These are phyloP conservation scores for Monosporozyma aerobia DNA, from an alignment of 805 yeast species.

Conservation along the genomic window DNA sequence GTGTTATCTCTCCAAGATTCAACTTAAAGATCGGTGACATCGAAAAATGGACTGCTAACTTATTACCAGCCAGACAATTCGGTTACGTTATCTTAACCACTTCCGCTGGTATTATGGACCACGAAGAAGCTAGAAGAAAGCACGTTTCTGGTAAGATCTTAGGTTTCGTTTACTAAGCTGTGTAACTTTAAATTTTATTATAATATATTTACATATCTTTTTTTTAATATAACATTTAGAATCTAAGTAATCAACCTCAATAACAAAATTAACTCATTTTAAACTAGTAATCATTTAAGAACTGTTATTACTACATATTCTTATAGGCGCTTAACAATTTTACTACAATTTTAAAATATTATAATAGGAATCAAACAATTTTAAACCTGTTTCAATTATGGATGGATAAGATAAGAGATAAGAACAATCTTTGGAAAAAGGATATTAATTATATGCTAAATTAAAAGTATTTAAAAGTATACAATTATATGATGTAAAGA, in stretches of 20 bases:
- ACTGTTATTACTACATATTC: too few species aligned
- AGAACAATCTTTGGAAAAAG: not conserved
- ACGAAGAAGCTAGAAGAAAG: slow-evolving; percentile 99
- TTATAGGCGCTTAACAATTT: too few species aligned
- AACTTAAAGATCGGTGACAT: slow-evolving; percentile 90
- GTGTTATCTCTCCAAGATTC: slow-evolving; percentile 98
- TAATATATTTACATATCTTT: not conserved
- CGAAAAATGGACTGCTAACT: slow-evolving; percentile 97
- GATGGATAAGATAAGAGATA: not conserved
- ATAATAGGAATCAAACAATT: too few species aligned
- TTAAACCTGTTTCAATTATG: too few species aligned
- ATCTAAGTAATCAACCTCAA: not conserved
- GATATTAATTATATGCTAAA: not conserved
- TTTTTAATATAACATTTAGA: not conserved
- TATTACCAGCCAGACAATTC: slow-evolving; percentile 97
- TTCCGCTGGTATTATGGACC: slow-evolving; percentile 99
- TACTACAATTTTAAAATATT: too few species aligned
- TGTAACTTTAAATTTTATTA: not conserved
- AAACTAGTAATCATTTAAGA: not conserved
- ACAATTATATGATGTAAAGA: not conserved
- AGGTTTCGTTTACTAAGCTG: slow-evolving; percentile 82
- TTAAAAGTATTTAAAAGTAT: not conserved
- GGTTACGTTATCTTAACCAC: slow-evolving; percentile 97
- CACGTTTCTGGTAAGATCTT: slow-evolving; percentile 97
- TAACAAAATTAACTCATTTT: not conserved